Conservation (phyloP, 306 rosid species). For the Citrullus amarus region DNA sequence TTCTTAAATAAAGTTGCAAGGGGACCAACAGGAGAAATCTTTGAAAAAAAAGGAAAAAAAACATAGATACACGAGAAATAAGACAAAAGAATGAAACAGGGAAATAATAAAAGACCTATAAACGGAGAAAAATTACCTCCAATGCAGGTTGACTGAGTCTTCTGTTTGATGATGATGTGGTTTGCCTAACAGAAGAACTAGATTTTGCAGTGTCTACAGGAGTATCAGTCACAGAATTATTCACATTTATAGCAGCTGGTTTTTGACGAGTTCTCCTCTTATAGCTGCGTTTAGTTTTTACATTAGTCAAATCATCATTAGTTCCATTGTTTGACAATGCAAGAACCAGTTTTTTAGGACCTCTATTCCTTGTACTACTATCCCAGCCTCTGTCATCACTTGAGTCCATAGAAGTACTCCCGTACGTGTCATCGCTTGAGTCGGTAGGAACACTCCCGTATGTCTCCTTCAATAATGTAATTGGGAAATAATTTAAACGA, state of each 20-base stretch:
- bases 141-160: slow-evolving; percentile 59
- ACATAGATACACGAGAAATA: not conserved
- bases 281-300: slow-evolving; percentile 18
- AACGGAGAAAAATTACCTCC: slow-evolving; percentile 43
- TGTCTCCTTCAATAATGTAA: slow-evolving; percentile 48
- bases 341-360: slow-evolving; percentile 7
- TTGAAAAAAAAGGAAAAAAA: not conserved
- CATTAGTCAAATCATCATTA: slow-evolving; percentile 17
- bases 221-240: slow-evolving; percentile 27
- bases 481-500: slow-evolving; percentile 14
- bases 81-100: not conserved
- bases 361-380: slow-evolving; percentile 4
- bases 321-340: slow-evolving; percentile 20
- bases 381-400: not conserved
- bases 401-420: slow-evolving; percentile 24
- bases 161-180: slow-evolving; percentile 31
- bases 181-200: slow-evolving; percentile 30
- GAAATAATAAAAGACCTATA: not conserved
- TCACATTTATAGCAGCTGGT: slow-evolving; percentile 27
- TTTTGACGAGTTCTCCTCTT: slow-evolving; percentile 24
- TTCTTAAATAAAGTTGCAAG: not conserved
- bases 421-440: slow-evolving; percentile 79
- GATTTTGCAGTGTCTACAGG: slow-evolving; percentile 26
- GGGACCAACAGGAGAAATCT: not conserved
- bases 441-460: slow-evolving; percentile 40